phyloP scores from a whole-genome alignment of 768 basidiomycete genomes.

The Suillus luteus region DNA sequence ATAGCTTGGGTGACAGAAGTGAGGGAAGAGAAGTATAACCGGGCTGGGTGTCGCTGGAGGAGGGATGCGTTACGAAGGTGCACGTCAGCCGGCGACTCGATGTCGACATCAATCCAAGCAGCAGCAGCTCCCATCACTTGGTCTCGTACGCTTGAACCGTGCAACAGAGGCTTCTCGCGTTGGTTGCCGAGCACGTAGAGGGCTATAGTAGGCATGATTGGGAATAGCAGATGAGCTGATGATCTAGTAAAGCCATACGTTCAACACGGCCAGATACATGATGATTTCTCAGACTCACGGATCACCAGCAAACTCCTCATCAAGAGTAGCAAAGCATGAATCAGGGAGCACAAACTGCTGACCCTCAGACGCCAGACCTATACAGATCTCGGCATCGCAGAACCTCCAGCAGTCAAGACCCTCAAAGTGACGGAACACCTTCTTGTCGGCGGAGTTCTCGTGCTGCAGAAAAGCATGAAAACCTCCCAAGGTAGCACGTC shows the following conservation, averaged over 20 bases:
- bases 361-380: constrained; percentile 54
- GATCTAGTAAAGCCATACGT: constrained; percentile 32
- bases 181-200: constrained; percentile 51
- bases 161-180: constrained; percentile 21
- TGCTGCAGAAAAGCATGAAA: constrained; percentile 32
- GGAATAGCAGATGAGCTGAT: constrained; percentile 55
- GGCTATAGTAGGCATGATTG: constrained; percentile 53
- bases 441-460: constrained; percentile 13
- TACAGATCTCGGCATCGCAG: constrained; percentile 50
- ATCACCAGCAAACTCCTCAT: constrained; percentile 44
- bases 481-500: constrained; percentile 27
- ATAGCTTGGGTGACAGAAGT: constrained; percentile 52
- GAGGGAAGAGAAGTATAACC: constrained; percentile 56
- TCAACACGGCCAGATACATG: constrained; percentile 8
- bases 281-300: constrained; percentile 24
- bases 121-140: constrained; percentile 22
- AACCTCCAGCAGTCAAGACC: constrained; percentile 49
- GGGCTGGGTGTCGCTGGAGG: constrained; percentile 52
- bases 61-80: constrained; percentile 61
- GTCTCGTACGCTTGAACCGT: constrained; percentile 14
- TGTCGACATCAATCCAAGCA: constrained; percentile 48
- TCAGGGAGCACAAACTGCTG: constrained; percentile 61
- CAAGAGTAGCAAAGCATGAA: constrained; percentile 53
- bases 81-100: constrained; percentile 56
- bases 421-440: constrained; percentile 18